These are phyloP conservation scores for Drosera spatulata DNA, from an alignment of 179 eudicot genomes.

Conservation along the genomic window DNA sequence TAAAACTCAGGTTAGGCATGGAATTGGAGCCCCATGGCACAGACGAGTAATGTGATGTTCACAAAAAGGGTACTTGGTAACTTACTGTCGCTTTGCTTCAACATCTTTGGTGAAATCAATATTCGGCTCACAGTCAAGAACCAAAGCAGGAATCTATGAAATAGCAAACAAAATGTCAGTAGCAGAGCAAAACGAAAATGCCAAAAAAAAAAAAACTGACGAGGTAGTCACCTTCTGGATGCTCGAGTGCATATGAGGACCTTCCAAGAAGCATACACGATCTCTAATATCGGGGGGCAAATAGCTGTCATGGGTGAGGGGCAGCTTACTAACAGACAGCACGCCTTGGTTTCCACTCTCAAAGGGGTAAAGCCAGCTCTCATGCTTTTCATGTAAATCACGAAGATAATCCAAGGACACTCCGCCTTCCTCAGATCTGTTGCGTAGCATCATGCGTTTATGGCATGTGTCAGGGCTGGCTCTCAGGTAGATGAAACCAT, in stretches of 20 bases:
- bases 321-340: slow-evolving; percentile 52
- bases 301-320: slow-evolving; percentile 35
- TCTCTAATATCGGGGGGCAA: slow-evolving; percentile 63
- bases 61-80: not conserved
- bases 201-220: not conserved
- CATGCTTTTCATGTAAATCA: slow-evolving; percentile 87
- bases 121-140: slow-evolving; percentile 87
- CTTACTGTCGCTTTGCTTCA: slow-evolving; percentile 81
- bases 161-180: not conserved
- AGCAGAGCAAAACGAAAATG: not conserved
- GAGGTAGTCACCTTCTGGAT: slow-evolving; percentile 53
- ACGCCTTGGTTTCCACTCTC: slow-evolving; percentile 65
- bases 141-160: slow-evolving; percentile 77
- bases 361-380: slow-evolving; percentile 81
- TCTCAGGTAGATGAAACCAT: slow-evolving; percentile 90
- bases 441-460: slow-evolving; percentile 79
- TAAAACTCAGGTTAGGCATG: too few species aligned
- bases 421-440: slow-evolving; percentile 85
- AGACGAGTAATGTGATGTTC: not conserved
- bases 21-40: too few species aligned
- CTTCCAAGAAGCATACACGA: slow-evolving; percentile 71
- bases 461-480: slow-evolving; percentile 97
- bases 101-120: slow-evolving; percentile 83
- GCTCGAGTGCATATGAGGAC: slow-evolving; percentile 87
- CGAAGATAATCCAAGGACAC: slow-evolving; percentile 76